A percentile compares a stretch with the other conserved stretches of the same genome.
Evolutionary conservation across 805 yeast species (phyloP).

Genomic region (Candida palmyrensis): DNA sequence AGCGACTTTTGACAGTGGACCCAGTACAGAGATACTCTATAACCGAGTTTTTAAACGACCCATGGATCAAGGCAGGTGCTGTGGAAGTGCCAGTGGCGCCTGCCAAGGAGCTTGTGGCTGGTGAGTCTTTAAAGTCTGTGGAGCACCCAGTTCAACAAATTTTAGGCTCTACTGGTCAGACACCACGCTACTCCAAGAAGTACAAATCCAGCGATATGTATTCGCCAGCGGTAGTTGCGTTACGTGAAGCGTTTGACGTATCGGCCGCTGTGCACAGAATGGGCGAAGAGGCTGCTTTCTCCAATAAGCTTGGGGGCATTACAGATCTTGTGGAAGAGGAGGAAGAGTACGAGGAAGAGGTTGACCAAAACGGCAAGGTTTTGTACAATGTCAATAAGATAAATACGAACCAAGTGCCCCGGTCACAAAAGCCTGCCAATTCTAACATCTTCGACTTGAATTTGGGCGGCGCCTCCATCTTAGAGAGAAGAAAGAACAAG

Average conservation of each 20-base stretch:
- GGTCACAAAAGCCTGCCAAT: conserved; percentile 8
- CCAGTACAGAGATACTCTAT: conserved; percentile 65
- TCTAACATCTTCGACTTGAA: conserved; percentile 38
- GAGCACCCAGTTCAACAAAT: conserved; percentile 1
- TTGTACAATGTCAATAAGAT: conserved; percentile 1
- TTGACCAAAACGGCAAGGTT: conserved; percentile 11
- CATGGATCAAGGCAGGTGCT: conserved; percentile 50
- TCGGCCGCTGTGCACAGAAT: conserved; percentile 81
- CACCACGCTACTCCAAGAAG: conserved; percentile 20
- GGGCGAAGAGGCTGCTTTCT: conserved; percentile 56
- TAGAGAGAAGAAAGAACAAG: conserved; percentile 38
- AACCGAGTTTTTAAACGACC: conserved; percentile 67
- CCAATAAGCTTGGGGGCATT: conserved; percentile 10
- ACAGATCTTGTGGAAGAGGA: conserved; percentile 20
- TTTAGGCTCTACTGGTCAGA: not conserved
- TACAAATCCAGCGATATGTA: conserved; percentile 31
- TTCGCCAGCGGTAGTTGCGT: conserved; percentile 73
- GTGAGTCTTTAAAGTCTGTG: too few species aligned
- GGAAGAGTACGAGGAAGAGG: conserved; percentile 37
- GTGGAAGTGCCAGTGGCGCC: conserved; percentile 2
- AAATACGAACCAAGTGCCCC: conserved; percentile 7
- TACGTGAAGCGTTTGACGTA: conserved; percentile 83
- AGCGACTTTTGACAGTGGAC: conserved; percentile 64
- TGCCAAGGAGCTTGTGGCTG: conserved; percentile 1
- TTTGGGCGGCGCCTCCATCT: conserved; percentile 48